Conservation (phyloP, 2,329 filamentous ascomycete species). For the Xylaria sp. region DNA sequence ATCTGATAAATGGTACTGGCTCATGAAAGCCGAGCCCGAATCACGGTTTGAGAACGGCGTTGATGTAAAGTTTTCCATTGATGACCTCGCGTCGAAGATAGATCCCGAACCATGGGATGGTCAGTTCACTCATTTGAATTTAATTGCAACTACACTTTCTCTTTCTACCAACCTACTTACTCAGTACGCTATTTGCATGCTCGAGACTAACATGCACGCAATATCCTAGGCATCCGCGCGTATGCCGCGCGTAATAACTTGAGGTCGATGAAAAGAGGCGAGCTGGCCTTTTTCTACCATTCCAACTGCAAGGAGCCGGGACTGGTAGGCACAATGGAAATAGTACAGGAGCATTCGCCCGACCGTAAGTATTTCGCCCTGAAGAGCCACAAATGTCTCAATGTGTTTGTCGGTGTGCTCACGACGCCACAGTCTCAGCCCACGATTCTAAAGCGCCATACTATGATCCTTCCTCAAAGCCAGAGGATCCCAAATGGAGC, state of each 20-base stretch:
- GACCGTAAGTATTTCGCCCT: slow-evolving; percentile 68
- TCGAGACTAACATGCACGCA: slow-evolving; percentile 34
- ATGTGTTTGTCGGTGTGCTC: slow-evolving; percentile 21
- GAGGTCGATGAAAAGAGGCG: slow-evolving; percentile 88
- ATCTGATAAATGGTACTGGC: slow-evolving; percentile 68
- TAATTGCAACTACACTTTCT: slow-evolving; percentile 9
- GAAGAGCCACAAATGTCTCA: not conserved
- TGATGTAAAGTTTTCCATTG: slow-evolving; percentile 94
- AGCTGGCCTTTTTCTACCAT: slow-evolving; percentile 97
- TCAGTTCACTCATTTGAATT: slow-evolving; percentile 54
- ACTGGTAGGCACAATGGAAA: slow-evolving; percentile 88
- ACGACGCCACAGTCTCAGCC: slow-evolving; percentile 67
- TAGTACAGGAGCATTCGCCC: slow-evolving; percentile 83
- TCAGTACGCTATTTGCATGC: slow-evolving; percentile 32
- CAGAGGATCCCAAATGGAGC: slow-evolving; percentile 81
- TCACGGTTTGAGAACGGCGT: slow-evolving; percentile 85
- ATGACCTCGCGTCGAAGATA: slow-evolving; percentile 78
- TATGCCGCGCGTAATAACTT: slow-evolving; percentile 83
- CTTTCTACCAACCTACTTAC: slow-evolving; percentile 43
- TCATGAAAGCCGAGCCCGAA: slow-evolving; percentile 90
- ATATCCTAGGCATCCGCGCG: slow-evolving; percentile 49
- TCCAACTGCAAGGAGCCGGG: slow-evolving; percentile 91
- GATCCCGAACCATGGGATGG: slow-evolving; percentile 93
- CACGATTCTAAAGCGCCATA: slow-evolving; percentile 80
- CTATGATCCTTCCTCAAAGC: slow-evolving; percentile 80